Percentiles rank a stretch among this genome's conserved stretches.
These are phyloP conservation scores for Talaromyces thailandensis DNA, from an alignment of 495 filamentous ascomycete species.

Conservation along the genomic window DNA sequence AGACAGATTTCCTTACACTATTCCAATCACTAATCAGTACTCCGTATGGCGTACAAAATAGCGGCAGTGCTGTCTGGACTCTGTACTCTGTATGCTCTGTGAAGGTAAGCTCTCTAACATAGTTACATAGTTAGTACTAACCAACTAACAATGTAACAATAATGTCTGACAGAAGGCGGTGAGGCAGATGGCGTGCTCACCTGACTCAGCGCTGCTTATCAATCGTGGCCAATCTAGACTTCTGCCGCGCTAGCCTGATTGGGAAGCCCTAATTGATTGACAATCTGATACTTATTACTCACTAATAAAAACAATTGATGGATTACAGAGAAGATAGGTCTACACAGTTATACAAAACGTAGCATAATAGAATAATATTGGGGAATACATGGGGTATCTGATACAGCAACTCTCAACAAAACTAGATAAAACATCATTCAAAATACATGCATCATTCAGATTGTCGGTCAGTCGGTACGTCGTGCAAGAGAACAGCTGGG, in stretches of 20 bases:
- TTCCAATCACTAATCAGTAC: background rate
- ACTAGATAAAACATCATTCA: background rate
- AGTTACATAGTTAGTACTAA: no score
- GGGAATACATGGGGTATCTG: conserved; percentile 2
- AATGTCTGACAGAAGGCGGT: background rate
- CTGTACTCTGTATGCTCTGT: no score
- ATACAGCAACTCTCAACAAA: conserved; percentile 3
- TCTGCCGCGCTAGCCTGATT: background rate
- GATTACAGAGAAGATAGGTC: no score
- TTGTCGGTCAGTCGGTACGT: background rate
- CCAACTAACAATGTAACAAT: no score
- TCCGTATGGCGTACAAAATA: background rate
- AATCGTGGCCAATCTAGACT: background rate
- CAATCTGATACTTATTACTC: no score
- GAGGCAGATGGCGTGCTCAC: background rate
- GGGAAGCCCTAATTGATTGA: no score
- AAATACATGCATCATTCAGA: background rate
- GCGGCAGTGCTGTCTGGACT: background rate
- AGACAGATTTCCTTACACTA: background rate
- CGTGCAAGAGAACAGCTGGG: background rate
- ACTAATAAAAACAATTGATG: no score
- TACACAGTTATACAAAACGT: no score
- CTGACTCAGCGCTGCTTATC: background rate
- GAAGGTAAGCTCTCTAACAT: background rate
- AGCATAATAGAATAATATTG: background rate